Evolutionary conservation across 2,329 filamentous ascomycete species (phyloP).

Genomic region (Fusarium sp.): DNA sequence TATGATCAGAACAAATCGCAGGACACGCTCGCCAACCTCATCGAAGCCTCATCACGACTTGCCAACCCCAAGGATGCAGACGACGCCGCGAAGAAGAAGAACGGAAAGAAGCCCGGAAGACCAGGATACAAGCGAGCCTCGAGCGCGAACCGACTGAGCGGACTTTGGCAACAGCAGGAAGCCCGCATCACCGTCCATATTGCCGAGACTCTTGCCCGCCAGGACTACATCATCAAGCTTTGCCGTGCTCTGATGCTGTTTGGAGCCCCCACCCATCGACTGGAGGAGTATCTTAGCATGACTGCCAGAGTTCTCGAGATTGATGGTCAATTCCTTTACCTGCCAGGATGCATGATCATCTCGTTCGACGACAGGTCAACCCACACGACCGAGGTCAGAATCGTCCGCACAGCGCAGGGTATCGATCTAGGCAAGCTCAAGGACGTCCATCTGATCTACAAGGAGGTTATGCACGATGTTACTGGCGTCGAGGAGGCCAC

Average conservation of each 20-base stretch:
- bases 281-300: conserved; percentile 91
- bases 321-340: conserved; percentile 86
- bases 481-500: conserved; percentile 67
- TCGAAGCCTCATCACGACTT: conserved; percentile 56
- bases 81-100: conserved; percentile 23
- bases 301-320: conserved; percentile 84
- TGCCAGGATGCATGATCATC: conserved; percentile 92
- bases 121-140: conserved; percentile 50
- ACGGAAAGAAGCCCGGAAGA: conserved; percentile 45
- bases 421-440: conserved; percentile 69
- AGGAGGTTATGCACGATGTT: conserved; percentile 69
- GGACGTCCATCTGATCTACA: conserved; percentile 70
- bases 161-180: conserved; percentile 55
- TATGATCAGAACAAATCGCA: conserved; percentile 58
- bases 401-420: conserved; percentile 66
- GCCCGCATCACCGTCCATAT: conserved; percentile 61
- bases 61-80: conserved; percentile 47
- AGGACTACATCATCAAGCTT: conserved; percentile 83
- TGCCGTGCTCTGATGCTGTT: conserved; percentile 87
- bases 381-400: conserved; percentile 72
- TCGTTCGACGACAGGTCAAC: conserved; percentile 79
- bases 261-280: conserved; percentile 86
- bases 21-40: conserved; percentile 58
- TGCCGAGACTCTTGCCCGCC: conserved; percentile 75
- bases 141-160: conserved; percentile 51